Conservation (phyloP, 352 stramenopile genomes). For the Blastocystis sp. region DNA sequence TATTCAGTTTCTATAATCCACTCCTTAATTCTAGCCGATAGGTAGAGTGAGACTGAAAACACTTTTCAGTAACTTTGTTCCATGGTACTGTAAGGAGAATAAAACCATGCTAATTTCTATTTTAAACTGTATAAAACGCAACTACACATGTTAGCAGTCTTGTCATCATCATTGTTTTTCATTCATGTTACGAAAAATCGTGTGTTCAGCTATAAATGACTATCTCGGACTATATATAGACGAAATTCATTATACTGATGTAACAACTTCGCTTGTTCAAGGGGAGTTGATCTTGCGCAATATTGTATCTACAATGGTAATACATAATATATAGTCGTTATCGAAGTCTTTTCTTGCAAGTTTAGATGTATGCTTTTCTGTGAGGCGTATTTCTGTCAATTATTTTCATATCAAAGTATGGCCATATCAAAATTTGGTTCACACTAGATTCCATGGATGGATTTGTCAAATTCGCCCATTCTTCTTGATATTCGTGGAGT, state of each 20-base stretch:
- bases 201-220: neutral
- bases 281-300: neutral
- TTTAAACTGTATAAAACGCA: too few species aligned
- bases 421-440: neutral
- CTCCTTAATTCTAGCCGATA: too few species aligned
- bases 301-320: neutral
- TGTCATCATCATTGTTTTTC: neutral
- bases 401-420: neutral
- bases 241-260: neutral
- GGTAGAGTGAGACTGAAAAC: too few species aligned
- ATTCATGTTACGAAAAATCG: neutral
- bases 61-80: too few species aligned
- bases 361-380: neutral
- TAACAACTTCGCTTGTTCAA: neutral
- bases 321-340: neutral
- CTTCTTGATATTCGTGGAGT: neutral
- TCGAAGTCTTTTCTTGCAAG: neutral
- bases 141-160: too few species aligned
- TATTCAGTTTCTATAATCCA: too few species aligned
- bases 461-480: constrained; percentile 3
- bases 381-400: neutral
- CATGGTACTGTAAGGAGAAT: too few species aligned
- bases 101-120: too few species aligned
- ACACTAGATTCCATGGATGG: constrained; percentile 16
- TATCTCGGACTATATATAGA: constrained; percentile 39